A percentile compares a stretch with the other conserved stretches of the same genome.
These are phyloP conservation scores for Xylaria sp. DNA, from an alignment of 2,329 filamentous ascomycete species.

Conservation along the genomic window DNA sequence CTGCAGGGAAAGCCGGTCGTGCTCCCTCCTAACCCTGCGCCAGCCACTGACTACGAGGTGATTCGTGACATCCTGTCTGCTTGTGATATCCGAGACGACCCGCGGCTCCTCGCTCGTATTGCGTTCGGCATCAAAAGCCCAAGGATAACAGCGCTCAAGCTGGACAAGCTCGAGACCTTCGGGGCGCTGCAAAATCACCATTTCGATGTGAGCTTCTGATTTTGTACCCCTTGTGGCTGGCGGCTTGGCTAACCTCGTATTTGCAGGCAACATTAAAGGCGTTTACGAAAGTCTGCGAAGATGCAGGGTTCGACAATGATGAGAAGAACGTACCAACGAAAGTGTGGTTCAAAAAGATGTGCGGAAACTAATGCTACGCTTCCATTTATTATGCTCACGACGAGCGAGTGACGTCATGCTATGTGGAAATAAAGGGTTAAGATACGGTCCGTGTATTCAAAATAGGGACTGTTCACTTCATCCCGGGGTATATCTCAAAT, in stretches of 20 bases:
- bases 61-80: constrained; percentile 58
- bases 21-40: constrained; percentile 54
- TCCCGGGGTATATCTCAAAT: background rate
- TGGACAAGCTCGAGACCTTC: constrained; percentile 60
- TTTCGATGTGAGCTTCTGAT: constrained; percentile 56
- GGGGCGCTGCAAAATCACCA: constrained; percentile 65
- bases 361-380: background rate
- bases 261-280: constrained; percentile 45
- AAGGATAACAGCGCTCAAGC: constrained; percentile 59
- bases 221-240: too few relatives aligned
- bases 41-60: constrained; percentile 52
- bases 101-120: constrained; percentile 67
- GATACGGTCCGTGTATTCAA: background rate
- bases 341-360: background rate
- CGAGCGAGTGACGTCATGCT: background rate
- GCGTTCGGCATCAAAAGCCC: constrained; percentile 73
- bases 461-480: background rate
- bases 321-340: background rate
- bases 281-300: constrained; percentile 48
- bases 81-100: constrained; percentile 64
- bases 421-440: background rate
- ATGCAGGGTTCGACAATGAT: constrained; percentile 13
- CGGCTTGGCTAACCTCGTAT: constrained; percentile 22
- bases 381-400: background rate
- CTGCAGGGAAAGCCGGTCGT: constrained; percentile 52